A percentile compares a stretch with the other conserved stretches of the same genome.
phyloP scores from a whole-genome alignment of 208 protist genomes.

The Crithidia expoeki region DNA sequence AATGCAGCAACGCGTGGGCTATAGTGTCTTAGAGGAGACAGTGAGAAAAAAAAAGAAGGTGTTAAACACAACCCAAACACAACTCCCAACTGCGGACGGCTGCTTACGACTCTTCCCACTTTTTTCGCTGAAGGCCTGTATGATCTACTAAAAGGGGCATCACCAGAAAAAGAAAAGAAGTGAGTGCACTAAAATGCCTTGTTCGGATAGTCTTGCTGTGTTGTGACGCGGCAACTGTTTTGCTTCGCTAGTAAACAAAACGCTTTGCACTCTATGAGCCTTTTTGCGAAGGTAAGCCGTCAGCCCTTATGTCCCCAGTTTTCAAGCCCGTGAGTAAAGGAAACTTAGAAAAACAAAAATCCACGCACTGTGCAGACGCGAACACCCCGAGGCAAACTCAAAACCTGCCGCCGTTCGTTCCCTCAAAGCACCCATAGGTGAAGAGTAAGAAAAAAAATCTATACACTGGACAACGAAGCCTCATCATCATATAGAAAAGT shows the following conservation, averaged over 20 bases:
- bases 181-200: not conserved
- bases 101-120: too few relatives aligned
- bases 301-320: not conserved
- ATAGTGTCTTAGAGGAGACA: too few relatives aligned
- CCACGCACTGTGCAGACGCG: not conserved
- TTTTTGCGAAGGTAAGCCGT: not conserved
- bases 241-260: not conserved
- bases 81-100: too few relatives aligned
- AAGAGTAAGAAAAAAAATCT: constrained; percentile 20
- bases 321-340: not conserved
- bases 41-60: too few relatives aligned
- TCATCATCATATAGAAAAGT: constrained; percentile 6
- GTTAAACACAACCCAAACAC: too few relatives aligned
- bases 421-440: too few relatives aligned
- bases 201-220: not conserved
- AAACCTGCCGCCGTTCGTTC: too few relatives aligned
- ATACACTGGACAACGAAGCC: constrained; percentile 4
- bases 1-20: too few relatives aligned
- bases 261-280: not conserved
- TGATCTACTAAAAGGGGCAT: not conserved
- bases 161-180: constrained; percentile 22
- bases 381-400: too few relatives aligned
- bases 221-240: not conserved
- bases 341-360: constrained; percentile 4
- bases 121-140: too few relatives aligned